These are phyloP conservation scores for Scolecobasidium constrictum DNA, from an alignment of 2,329 filamentous ascomycete species.

Conservation along the genomic window DNA sequence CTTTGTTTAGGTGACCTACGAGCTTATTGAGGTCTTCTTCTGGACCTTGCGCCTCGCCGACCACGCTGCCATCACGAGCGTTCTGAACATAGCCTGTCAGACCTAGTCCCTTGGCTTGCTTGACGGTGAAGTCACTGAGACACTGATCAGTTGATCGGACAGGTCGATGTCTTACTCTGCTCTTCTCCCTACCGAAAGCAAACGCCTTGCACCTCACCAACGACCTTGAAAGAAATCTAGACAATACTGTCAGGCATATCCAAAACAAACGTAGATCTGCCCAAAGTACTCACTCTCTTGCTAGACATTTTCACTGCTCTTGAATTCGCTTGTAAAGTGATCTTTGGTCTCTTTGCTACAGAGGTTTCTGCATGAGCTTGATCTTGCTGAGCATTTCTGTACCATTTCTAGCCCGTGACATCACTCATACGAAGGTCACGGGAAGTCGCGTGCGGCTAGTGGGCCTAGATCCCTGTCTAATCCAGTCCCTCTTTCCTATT, in stretches of 20 bases:
- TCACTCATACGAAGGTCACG: too few species aligned
- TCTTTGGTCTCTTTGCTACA: too few species aligned
- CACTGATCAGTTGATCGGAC: not conserved
- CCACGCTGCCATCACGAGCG: conserved; percentile 32
- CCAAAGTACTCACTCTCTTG: not conserved
- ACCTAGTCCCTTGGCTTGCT: conserved; percentile 30
- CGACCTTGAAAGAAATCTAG: conserved; percentile 37
- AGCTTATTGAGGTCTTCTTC: conserved; percentile 56
- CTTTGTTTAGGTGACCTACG: conserved; percentile 62
- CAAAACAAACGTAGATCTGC: not conserved
- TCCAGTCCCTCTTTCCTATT: too few species aligned
- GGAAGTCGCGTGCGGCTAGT: too few species aligned
- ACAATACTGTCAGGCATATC: not conserved
- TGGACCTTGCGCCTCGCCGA: conserved; percentile 73
- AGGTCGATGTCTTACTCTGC: not conserved
- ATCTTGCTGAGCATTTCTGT: too few species aligned
- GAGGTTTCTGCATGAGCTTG: too few species aligned
- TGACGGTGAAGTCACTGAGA: conserved; percentile 28
- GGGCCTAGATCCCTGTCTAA: too few species aligned
- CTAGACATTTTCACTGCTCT: not conserved
- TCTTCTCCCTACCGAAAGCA: conserved; percentile 33
- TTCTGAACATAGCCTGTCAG: conserved; percentile 38
- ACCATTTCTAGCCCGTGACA: too few species aligned
- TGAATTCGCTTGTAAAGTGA: too few species aligned
- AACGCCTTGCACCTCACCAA: conserved; percentile 38